Conservation (phyloP, 139 green algal genomes). For the Haematococcus sp. region DNA sequence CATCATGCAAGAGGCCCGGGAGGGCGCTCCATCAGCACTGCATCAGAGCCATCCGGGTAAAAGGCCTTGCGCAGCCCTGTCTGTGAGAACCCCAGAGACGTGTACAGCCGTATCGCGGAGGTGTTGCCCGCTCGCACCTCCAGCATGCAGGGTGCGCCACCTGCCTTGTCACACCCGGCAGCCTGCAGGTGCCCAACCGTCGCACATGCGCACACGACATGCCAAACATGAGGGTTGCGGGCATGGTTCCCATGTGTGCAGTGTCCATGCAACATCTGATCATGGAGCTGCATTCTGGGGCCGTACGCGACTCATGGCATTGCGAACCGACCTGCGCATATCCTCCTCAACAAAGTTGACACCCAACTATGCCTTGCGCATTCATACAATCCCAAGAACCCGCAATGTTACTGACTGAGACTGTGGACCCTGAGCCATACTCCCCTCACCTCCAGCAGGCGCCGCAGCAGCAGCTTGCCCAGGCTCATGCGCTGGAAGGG, state of each 20-base stretch:
- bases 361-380: not conserved
- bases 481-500: not conserved
- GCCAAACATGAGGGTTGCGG: not conserved
- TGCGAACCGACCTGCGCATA: not conserved
- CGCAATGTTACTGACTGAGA: no score
- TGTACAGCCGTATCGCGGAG: conserved; percentile 1
- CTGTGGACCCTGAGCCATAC: no score
- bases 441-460: not conserved
- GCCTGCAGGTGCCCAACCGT: not conserved
- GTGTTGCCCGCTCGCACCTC: not conserved
- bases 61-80: not conserved
- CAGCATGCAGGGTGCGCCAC: not conserved
- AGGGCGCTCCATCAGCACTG: no score
- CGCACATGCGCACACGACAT: no score
- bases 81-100: not conserved
- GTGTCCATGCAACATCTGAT: not conserved
- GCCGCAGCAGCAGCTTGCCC: not conserved
- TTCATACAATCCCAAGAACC: no score
- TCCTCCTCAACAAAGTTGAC: not conserved
- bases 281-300: not conserved
- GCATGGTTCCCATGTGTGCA: not conserved
- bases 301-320: not conserved
- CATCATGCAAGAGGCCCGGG: no score
- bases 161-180: not conserved
- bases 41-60: not conserved